Percentiles rank a stretch among this genome's conserved stretches.
These are phyloP conservation scores for Pseudogymnoascus verrucosus DNA, from an alignment of 2,329 filamentous ascomycete genomes.

Conservation along the genomic window DNA sequence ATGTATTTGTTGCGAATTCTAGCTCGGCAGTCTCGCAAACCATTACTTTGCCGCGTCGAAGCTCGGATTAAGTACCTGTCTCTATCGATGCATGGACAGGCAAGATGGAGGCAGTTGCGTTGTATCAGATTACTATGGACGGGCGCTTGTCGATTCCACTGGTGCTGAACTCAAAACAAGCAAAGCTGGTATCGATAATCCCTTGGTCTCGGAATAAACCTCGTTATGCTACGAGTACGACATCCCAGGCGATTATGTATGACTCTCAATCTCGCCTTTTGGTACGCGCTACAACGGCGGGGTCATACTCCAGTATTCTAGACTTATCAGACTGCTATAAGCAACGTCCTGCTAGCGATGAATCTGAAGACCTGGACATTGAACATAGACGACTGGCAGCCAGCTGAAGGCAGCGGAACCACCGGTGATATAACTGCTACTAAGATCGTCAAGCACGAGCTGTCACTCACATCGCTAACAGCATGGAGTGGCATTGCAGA, in stretches of 20 bases:
- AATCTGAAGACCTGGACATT: not conserved
- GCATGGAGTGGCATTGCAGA: conserved; percentile 6
- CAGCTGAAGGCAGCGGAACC: not conserved
- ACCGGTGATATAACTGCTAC: not conserved
- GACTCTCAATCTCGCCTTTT: not conserved
- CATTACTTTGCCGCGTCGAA: not conserved
- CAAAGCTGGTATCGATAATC: not conserved
- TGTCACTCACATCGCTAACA: not conserved
- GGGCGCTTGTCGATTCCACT: conserved; percentile 6
- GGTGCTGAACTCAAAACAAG: conserved; percentile 3
- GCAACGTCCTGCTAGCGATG: not conserved
- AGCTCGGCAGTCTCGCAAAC: conserved; percentile 8
- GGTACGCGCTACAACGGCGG: not conserved
- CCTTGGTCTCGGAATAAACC: not conserved
- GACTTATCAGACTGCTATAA: not conserved
- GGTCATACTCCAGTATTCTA: not conserved
- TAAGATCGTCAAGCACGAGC: not conserved
- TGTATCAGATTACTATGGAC: conserved; percentile 1
- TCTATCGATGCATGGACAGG: conserved; percentile 12
- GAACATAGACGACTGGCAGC: conserved; percentile 8
- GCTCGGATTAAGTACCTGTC: not conserved
- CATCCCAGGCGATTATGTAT: not conserved
- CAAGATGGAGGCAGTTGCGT: not conserved
- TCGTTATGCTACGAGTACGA: not conserved
- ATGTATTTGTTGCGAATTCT: conserved; percentile 10